Percentiles rank a stretch among this genome's conserved stretches.
Evolutionary conservation across 2,329 filamentous ascomycete species (phyloP).

Genomic region (Fusarium subtropicale): DNA sequence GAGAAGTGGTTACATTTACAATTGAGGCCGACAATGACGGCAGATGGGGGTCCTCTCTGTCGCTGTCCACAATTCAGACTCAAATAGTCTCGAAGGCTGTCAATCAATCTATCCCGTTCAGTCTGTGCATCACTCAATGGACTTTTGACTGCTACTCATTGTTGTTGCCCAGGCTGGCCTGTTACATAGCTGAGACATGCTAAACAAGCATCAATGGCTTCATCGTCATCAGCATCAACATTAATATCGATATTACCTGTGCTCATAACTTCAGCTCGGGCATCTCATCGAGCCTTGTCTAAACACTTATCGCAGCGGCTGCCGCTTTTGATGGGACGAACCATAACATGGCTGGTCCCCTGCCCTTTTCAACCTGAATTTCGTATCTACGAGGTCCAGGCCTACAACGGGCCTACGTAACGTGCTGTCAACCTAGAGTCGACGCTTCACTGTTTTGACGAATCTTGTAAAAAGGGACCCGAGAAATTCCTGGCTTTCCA

Average conservation of each 20-base stretch:
- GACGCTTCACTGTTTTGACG: constrained; percentile 10
- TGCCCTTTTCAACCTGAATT: constrained; percentile 7
- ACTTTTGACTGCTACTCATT: not conserved
- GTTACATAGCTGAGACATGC: constrained; percentile 12
- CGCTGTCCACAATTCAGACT: not conserved
- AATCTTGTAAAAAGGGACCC: constrained; percentile 9
- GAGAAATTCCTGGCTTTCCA: constrained; percentile 33
- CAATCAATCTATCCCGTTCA: constrained; percentile 23
- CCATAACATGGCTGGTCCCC: not conserved
- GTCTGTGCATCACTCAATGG: constrained; percentile 15
- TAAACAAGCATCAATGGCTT: constrained; percentile 23
- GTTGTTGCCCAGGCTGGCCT: constrained; percentile 4
- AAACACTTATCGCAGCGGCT: constrained; percentile 34
- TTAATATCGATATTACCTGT: not conserved
- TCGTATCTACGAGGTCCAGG: constrained; percentile 30
- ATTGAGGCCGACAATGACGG: constrained; percentile 42
- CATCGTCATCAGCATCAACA: not conserved
- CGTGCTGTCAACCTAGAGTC: constrained; percentile 23
- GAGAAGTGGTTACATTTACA: constrained; percentile 16
- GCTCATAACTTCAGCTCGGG: not conserved
- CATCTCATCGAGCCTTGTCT: constrained; percentile 5
- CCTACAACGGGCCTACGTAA: constrained; percentile 30
- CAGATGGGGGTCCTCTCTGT: constrained; percentile 16
- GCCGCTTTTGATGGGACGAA: constrained; percentile 30
- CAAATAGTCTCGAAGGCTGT: not conserved